Percentiles rank a stretch among this genome's conserved stretches.
phyloP scores from a whole-genome alignment of 2,329 filamentous ascomycete genomes.

The Exophiala viscosa region DNA sequence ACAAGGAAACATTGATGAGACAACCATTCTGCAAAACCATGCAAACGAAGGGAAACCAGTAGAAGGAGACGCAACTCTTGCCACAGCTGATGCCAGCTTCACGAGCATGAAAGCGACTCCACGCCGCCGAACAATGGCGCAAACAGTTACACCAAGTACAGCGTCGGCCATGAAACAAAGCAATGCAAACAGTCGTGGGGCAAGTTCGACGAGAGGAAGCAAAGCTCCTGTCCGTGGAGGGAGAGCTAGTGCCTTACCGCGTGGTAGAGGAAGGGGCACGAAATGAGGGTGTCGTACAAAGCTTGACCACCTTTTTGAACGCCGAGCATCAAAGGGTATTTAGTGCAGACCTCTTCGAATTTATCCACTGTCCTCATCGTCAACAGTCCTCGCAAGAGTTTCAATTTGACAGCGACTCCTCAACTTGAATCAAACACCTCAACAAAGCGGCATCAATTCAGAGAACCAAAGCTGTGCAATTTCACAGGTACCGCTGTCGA shows the following conservation, averaged over 20 bases:
- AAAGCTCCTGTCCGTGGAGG: conserved; percentile 30
- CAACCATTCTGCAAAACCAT: conserved; percentile 5
- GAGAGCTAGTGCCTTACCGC: conserved; percentile 16
- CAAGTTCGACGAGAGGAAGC: conserved; percentile 29
- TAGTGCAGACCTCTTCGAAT: too few species aligned
- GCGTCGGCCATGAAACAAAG: conserved; percentile 12
- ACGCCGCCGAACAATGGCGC: conserved; percentile 23
- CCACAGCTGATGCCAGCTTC: conserved; percentile 24
- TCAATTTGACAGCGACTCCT: too few species aligned
- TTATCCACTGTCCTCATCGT: too few species aligned
- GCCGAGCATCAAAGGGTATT: too few species aligned
- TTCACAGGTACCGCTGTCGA: too few species aligned
- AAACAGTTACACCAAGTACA: conserved; percentile 15
- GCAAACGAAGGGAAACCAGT: background rate
- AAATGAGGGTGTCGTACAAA: conserved; percentile 31
- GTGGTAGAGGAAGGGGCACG: conserved; percentile 38
- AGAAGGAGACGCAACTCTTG: conserved; percentile 23
- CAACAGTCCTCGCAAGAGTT: too few species aligned
- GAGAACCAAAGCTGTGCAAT: too few species aligned
- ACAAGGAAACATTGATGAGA: conserved; percentile 6
- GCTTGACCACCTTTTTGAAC: background rate
- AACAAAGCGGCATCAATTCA: too few species aligned
- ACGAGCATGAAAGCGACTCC: conserved; percentile 27
- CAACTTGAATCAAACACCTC: too few species aligned
- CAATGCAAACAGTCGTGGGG: conserved; percentile 11